Evolutionary conservation across 306 rosid species (phyloP), one percentile per base, ranked within the genome.

Genomic region (Fragaria ananassa): DNA sequence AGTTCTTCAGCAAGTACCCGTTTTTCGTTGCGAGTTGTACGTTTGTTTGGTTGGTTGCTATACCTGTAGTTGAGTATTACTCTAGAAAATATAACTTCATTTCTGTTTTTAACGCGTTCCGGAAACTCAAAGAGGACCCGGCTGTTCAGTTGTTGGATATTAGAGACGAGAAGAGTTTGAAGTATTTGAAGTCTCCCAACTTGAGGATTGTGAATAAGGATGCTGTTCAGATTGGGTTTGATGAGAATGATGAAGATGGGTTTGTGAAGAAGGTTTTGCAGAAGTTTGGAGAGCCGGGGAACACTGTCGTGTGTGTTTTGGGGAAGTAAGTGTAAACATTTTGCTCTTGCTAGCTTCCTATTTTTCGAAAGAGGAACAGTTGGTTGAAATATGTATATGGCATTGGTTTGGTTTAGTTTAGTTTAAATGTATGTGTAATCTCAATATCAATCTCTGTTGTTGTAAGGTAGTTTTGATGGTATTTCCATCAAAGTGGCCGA

Each of bases 401-500:
- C 47, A 54, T 73, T 70, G 53, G 42, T 68, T 71, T 76, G 42
- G n/a, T 6, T 70, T 72, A 74, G 13, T 56, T 74, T 29, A 62
- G 13, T 56, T 74, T 29, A 62, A 23, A 23, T 56, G 45, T 66
- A 27, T 68, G 53, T 63, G 8, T 41, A 62, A 76, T 80, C 77
- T 88, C 72, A 76, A 63, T 84, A 81, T 68, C 51, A 19, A 80
- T 54, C 83, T 84, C 50, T 78, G 78, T 87, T 90, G 86, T 83
- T 89, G 97, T 69, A 92, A 95, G 96, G 92, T 88, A 94, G 97
- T 92, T 91, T 92, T 72, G 97, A 95, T 72, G 97, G 88, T 57
- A 87, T 92, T 89, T 92, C 99, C 83, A 68, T 92, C 91, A 84
- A 89, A 80, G 99, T 85, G 86, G 97, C 97, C 0, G 91, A 92